Conservation (phyloP, 257 asterid genomes). For the Coffea eugenioides region DNA sequence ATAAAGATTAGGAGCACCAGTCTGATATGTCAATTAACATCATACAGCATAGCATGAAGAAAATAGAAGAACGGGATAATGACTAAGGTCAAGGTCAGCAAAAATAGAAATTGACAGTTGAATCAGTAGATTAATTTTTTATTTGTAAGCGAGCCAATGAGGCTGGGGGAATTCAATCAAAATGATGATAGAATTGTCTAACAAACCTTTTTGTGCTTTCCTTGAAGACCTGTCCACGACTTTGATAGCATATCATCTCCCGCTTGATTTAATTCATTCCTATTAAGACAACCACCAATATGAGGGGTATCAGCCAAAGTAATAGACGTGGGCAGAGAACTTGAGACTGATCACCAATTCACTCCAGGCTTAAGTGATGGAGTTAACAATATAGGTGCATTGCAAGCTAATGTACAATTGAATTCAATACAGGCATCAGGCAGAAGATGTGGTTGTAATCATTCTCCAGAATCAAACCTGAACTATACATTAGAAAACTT, state of each 20-base stretch:
- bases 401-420: not conserved
- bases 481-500: not conserved
- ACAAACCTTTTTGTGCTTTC: constrained; percentile 57
- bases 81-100: not conserved
- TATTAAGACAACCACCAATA: constrained; percentile 35
- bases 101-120: not conserved
- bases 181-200: constrained; percentile 2
- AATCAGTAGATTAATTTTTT: not conserved
- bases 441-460: not conserved
- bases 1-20: not conserved
- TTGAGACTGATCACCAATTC: not conserved
- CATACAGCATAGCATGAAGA: not conserved
- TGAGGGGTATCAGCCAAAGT: constrained; percentile 26
- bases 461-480: not conserved
- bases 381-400: not conserved
- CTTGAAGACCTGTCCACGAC: constrained; percentile 54
- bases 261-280: constrained; percentile 43
- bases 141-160: not conserved
- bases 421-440: constrained; percentile 1
- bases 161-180: not conserved
- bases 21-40: not conserved
- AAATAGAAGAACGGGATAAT: not conserved
- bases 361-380: not conserved
- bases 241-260: constrained; percentile 37
- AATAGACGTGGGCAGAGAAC: not conserved